Evolutionary conservation across 257 asterid genomes (phyloP).

Genomic region (Solanum okadae): DNA sequence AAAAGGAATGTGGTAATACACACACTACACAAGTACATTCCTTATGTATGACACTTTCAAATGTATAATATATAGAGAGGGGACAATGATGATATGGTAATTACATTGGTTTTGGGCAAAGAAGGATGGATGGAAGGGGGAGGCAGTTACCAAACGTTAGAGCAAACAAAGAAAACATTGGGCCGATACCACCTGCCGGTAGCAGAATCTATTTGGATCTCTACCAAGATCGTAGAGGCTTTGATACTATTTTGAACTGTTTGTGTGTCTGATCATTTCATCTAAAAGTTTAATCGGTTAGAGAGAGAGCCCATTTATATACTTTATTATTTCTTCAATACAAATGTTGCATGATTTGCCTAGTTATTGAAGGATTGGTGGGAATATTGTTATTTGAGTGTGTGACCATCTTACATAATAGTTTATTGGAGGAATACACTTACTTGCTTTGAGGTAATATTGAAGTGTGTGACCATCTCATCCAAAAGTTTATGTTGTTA

Average conservation of each 20-base stretch:
- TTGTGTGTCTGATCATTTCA: background rate
- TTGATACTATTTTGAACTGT: background rate
- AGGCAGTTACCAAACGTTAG: background rate
- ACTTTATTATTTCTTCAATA: background rate
- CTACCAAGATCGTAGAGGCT: background rate
- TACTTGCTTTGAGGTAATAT: background rate
- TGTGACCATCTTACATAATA: background rate
- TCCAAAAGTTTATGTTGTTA: background rate
- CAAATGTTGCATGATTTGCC: background rate
- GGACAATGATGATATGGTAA: background rate
- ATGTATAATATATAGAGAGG: background rate
- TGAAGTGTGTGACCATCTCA: background rate
- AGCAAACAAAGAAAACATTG: background rate
- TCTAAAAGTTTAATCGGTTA: background rate
- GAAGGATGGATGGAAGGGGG: background rate
- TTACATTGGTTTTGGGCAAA: background rate
- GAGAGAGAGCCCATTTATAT: background rate
- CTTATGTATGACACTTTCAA: background rate
- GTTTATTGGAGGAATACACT: background rate
- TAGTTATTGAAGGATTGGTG: background rate
- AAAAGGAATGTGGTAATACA: conserved; percentile 23
- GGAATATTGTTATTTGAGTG: background rate
- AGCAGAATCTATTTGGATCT: background rate
- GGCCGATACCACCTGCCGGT: background rate
- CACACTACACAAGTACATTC: background rate